Percentiles rank a stretch among this genome's conserved stretches.
Evolutionary conservation across 345 rosid species (phyloP).

Genomic region (Gossypium raimondii): DNA sequence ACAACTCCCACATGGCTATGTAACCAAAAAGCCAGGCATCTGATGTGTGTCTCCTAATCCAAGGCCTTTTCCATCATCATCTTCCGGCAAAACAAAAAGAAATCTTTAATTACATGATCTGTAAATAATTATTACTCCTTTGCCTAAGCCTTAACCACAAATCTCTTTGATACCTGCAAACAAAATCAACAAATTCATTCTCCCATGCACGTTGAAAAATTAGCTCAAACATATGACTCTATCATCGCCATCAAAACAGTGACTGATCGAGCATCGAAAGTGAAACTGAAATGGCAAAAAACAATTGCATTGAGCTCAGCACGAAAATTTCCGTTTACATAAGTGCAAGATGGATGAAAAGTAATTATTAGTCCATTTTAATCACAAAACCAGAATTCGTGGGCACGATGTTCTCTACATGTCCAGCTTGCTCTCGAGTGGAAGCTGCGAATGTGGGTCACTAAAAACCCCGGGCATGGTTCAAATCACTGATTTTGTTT

Average conservation of each 20-base stretch:
- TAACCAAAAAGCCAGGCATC: conserved; percentile 32
- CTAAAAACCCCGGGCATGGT: background rate
- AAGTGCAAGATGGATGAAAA: background rate
- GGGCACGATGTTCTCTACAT: conserved; percentile 7
- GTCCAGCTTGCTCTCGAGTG: conserved; percentile 18
- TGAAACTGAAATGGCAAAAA: background rate
- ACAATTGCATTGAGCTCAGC: background rate
- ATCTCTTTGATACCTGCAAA: too few relatives aligned
- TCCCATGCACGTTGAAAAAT: too few relatives aligned
- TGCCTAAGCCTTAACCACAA: background rate
- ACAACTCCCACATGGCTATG: conserved; percentile 35
- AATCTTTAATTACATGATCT: background rate
- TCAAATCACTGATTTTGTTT: conserved; percentile 2
- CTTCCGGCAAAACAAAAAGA: background rate
- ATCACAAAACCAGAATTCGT: conserved; percentile 15
- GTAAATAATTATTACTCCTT: conserved; percentile 7
- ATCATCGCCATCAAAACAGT: background rate
- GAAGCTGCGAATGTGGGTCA: conserved; percentile 11
- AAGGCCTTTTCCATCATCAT: conserved; percentile 4
- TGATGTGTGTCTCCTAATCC: conserved; percentile 24
- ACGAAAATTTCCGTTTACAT: background rate
- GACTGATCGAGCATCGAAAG: background rate
- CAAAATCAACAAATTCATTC: too few relatives aligned
- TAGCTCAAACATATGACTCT: too few relatives aligned
- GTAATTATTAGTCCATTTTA: conserved; percentile 4